These are phyloP conservation scores for Gracilaria domingensis DNA, from an alignment of 23 red algal genomes.

Conservation along the genomic window DNA sequence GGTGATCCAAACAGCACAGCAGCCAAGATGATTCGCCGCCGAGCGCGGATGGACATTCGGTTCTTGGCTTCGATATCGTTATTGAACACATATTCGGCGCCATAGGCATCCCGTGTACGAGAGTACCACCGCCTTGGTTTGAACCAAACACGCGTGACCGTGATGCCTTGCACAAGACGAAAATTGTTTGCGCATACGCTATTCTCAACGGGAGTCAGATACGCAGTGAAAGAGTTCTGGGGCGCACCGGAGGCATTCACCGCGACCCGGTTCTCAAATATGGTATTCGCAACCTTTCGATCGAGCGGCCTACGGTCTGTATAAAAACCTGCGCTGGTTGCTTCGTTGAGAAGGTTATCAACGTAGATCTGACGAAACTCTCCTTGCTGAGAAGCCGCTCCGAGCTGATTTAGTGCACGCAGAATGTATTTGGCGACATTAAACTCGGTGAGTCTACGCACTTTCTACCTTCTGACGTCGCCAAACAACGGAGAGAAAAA, in stretches of 20 bases:
- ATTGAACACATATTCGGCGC: not conserved
- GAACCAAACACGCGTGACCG: slow-evolving; percentile 27
- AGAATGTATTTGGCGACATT: not conserved
- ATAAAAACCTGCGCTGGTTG: slow-evolving; percentile 12
- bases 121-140: not conserved
- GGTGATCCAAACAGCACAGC: slow-evolving; percentile 66
- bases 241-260: not conserved
- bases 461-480: not conserved
- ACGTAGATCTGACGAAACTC: slow-evolving; percentile 21
- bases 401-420: slow-evolving; percentile 1
- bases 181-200: slow-evolving; percentile 13
- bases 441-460: not conserved
- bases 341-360: slow-evolving; percentile 15
- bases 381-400: not conserved
- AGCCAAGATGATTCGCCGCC: slow-evolving; percentile 40
- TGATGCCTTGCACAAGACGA: slow-evolving; percentile 29
- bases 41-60: not conserved
- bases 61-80: not conserved
- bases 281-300: not conserved
- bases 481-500: slow-evolving; percentile 15
- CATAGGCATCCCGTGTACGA: not conserved
- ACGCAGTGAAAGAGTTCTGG: slow-evolving; percentile 37
- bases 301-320: not conserved
- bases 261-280: not conserved
- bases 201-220: not conserved